Conservation (phyloP, 306 rosid species). For the Senna tora region DNA sequence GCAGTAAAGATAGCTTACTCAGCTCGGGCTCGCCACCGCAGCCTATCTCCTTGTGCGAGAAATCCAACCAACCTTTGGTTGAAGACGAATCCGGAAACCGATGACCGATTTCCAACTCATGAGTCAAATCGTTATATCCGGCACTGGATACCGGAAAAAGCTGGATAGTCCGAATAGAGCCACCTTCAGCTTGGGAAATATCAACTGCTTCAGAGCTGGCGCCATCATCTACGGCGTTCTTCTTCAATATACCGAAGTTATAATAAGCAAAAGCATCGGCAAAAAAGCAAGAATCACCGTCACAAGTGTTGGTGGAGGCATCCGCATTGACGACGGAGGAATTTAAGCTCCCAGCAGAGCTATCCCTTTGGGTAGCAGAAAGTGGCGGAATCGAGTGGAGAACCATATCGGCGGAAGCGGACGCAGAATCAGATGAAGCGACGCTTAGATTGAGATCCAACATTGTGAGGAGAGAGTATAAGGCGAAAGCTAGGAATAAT, state of each 20-base stretch:
- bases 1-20: conserved; percentile 37
- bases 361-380: conserved; percentile 37
- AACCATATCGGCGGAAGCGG: conserved; percentile 32
- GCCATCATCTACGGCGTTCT: conserved; percentile 11
- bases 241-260: conserved; percentile 44
- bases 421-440: conserved; percentile 33
- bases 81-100: conserved; percentile 16
- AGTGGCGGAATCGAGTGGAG: conserved; percentile 20
- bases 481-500: not conserved
- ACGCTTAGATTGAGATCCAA: conserved; percentile 59
- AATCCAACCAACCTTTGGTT: conserved; percentile 47
- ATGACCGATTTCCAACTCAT: conserved; percentile 5
- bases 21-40: conserved; percentile 37
- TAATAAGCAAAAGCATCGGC: conserved; percentile 34
- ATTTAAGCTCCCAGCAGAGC: conserved; percentile 45
- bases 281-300: conserved; percentile 30
- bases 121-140: not conserved
- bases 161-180: conserved; percentile 51
- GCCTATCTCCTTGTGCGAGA: conserved; percentile 39
- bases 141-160: conserved; percentile 52
- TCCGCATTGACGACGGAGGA: conserved; percentile 43
- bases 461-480: conserved; percentile 19
- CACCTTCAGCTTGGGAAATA: not conserved
- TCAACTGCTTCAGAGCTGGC: not conserved
- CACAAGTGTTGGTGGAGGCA: conserved; percentile 17